Conservation (phyloP, 495 filamentous ascomycete genomes). For the Aspergillus mulundensis region DNA sequence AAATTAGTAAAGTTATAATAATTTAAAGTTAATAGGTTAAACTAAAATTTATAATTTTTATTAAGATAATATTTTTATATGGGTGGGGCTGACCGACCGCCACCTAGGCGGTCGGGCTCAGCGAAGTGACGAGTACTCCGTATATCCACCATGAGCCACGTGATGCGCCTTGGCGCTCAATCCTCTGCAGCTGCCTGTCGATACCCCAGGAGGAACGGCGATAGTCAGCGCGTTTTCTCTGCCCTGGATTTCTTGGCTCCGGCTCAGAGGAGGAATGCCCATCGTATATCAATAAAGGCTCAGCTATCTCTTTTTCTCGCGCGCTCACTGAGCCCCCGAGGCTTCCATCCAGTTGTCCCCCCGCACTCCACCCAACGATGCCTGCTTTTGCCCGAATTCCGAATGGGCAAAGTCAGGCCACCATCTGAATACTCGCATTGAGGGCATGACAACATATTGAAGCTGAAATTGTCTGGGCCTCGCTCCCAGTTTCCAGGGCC, state of each 20-base stretch:
- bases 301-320: background rate
- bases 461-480: background rate
- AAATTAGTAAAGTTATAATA: too few species aligned
- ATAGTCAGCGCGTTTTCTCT: background rate
- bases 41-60: too few species aligned
- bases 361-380: constrained; percentile 44
- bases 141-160: too few species aligned
- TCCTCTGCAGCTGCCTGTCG: constrained; percentile 3
- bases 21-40: too few species aligned
- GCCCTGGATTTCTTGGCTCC: background rate
- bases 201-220: background rate
- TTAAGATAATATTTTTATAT: too few species aligned
- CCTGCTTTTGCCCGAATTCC: constrained; percentile 29
- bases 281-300: background rate
- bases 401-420: constrained; percentile 26
- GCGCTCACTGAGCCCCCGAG: background rate
- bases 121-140: too few species aligned
- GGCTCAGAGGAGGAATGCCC: background rate
- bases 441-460: background rate
- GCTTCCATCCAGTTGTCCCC: constrained; percentile 24
- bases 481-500: constrained; percentile 17
- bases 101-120: too few species aligned
- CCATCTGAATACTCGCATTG: constrained; percentile 8
- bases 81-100: too few species aligned
- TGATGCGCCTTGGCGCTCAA: constrained; percentile 11